These are phyloP conservation scores for Podochytrium sp. DNA, from an alignment of 192 early-diverging fungal species.

Conservation along the genomic window DNA sequence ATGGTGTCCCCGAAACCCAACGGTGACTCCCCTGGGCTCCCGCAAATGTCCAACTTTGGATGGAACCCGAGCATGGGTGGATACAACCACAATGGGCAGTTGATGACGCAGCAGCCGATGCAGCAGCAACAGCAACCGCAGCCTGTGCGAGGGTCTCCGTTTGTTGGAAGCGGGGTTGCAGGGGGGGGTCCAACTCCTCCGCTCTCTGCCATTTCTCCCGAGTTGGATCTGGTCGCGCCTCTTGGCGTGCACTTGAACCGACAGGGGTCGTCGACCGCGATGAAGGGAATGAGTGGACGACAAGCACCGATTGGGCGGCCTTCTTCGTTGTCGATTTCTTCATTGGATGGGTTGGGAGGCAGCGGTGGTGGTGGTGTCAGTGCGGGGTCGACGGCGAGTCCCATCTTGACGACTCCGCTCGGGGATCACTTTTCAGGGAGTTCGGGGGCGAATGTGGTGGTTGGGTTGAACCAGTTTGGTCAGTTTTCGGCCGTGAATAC, in stretches of 20 bases:
- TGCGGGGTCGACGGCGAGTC: neutral
- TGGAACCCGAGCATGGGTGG: neutral
- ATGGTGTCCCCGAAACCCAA: no score
- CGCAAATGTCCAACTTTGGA: conserved; percentile 11
- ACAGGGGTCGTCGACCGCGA: neutral
- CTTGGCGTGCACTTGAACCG: neutral
- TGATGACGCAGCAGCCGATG: no score
- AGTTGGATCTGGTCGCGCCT: neutral
- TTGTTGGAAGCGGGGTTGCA: neutral
- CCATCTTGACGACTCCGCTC: conserved; percentile 4
- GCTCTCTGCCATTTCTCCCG: neutral
- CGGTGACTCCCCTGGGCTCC: neutral
- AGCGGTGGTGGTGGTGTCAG: no score
- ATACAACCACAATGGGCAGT: neutral
- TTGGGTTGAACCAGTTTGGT: conserved; percentile 2
- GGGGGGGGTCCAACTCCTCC: conserved; percentile 4
- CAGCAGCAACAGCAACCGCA: neutral
- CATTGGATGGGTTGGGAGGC: neutral
- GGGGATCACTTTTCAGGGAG: neutral
- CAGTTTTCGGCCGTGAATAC: neutral
- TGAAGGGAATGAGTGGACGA: neutral
- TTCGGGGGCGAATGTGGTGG: neutral
- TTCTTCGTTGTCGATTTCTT: neutral
- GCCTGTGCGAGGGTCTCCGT: neutral
- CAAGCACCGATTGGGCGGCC: conserved; percentile 20